Conservation (phyloP, 768 basidiomycete genomes). For the Tulasnella sp. region DNA sequence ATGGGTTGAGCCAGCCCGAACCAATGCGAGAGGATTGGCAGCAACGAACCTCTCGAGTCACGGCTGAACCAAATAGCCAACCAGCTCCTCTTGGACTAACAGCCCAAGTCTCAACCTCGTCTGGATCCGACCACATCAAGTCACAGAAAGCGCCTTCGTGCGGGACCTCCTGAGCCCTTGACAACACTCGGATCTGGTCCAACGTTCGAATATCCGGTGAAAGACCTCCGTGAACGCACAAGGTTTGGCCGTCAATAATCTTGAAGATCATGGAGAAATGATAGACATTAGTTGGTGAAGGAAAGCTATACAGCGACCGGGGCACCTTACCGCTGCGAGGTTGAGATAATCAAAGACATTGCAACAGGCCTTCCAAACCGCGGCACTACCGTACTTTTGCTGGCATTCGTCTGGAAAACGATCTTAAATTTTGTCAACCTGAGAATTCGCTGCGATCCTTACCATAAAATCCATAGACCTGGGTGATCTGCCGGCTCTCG, state of each 20-base stretch:
- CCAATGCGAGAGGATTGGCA: not conserved
- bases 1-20: not conserved
- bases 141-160: conserved; percentile 47
- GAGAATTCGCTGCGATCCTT: conserved; percentile 26
- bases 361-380: conserved; percentile 97
- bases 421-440: not conserved
- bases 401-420: conserved; percentile 76
- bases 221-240: conserved; percentile 94
- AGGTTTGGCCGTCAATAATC: conserved; percentile 88
- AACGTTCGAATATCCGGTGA: conserved; percentile 93
- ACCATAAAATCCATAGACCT: conserved; percentile 99
- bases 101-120: conserved; percentile 93
- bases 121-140: conserved; percentile 97
- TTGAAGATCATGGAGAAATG: conserved; percentile 29
- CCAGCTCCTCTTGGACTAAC: conserved; percentile 95
- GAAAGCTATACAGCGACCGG: not conserved
- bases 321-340: conserved; percentile 69
- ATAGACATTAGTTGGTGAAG: not conserved
- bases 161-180: conserved; percentile 43
- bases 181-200: conserved; percentile 88
- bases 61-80: conserved; percentile 83
- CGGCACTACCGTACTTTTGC: conserved; percentile 91
- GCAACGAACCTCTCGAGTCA: conserved; percentile 65
- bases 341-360: conserved; percentile 93
- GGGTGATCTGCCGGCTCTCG: conserved; percentile 94